These are phyloP conservation scores for Aspergillus ostianus DNA, from an alignment of 495 filamentous ascomycete species.

Conservation along the genomic window DNA sequence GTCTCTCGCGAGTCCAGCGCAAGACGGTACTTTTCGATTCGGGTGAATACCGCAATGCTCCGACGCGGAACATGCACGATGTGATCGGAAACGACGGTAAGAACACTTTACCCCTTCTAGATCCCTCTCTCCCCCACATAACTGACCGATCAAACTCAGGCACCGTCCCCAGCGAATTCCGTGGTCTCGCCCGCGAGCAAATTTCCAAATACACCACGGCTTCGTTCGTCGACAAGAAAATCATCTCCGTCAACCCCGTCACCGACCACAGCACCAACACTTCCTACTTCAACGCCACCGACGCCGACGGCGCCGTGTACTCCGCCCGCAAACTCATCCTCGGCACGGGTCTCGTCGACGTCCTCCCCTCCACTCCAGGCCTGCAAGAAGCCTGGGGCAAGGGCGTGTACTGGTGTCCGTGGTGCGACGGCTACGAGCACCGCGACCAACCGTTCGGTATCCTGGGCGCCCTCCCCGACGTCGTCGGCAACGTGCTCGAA, in stretches of 20 bases:
- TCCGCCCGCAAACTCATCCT: slow-evolving; percentile 53
- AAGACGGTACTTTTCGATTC: slow-evolving; percentile 54
- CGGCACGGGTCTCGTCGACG: slow-evolving; percentile 53
- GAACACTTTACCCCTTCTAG: not conserved
- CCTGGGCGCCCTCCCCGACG: slow-evolving; percentile 42
- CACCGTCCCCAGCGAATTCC: slow-evolving; percentile 51
- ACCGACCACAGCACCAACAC: slow-evolving; percentile 23
- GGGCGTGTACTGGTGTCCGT: slow-evolving; percentile 61
- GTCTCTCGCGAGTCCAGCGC: slow-evolving; percentile 52
- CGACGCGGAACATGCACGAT: slow-evolving; percentile 56
- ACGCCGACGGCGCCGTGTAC: slow-evolving; percentile 30
- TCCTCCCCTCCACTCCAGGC: slow-evolving; percentile 53
- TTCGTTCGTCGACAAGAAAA: slow-evolving; percentile 49
- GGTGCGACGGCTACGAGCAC: slow-evolving; percentile 62
- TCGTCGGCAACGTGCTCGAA: slow-evolving; percentile 44
- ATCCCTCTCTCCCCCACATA: not conserved
- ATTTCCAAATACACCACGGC: slow-evolving; percentile 48
- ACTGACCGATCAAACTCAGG: slow-evolving; percentile 32
- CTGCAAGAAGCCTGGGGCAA: slow-evolving; percentile 52
- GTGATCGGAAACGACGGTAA: slow-evolving; percentile 58
- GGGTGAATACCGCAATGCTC: slow-evolving; percentile 54
- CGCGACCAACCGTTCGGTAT: slow-evolving; percentile 54
- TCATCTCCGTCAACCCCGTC: slow-evolving; percentile 41
- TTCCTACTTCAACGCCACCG: slow-evolving; percentile 44
- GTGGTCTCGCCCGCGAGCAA: slow-evolving; percentile 50